Evolutionary conservation across 106 monocot genomes (phyloP).

Genomic region (Posidonia australis): DNA sequence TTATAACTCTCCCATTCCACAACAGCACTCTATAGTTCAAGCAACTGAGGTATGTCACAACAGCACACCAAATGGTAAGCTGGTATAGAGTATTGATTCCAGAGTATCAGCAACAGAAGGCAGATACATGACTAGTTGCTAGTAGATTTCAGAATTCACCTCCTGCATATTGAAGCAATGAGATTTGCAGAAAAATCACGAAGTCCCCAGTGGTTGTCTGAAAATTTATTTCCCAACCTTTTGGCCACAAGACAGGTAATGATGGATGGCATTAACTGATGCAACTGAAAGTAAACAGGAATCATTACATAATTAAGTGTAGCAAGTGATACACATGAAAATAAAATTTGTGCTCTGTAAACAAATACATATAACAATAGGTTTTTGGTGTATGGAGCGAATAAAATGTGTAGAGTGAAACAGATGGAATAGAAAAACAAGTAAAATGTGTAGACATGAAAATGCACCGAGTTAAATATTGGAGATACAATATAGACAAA

Average conservation of each 20-base stretch:
- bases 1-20: too few species aligned
- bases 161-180: conserved; percentile 80
- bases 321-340: too few species aligned
- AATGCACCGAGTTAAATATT: too few species aligned
- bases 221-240: conserved; percentile 63
- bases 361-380: too few species aligned
- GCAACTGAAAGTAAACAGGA: conserved; percentile 44
- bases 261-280: conserved; percentile 98
- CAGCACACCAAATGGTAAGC: neutral
- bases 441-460: too few species aligned
- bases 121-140: neutral
- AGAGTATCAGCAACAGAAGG: neutral
- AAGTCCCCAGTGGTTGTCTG: conserved; percentile 96
- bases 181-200: conserved; percentile 86
- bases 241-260: conserved; percentile 97
- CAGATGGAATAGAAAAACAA: too few species aligned
- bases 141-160: conserved; percentile 27
- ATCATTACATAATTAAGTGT: too few species aligned
- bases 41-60: neutral
- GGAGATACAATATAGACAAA: too few species aligned
- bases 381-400: too few species aligned
- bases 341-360: too few species aligned
- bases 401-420: too few species aligned
- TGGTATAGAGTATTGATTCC: neutral
- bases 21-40: too few species aligned